Evolutionary conservation across 2,329 filamentous ascomycete species (phyloP), one percentile per base, ranked within the genome.

Genomic region (Beauveria scarabaeidicola): DNA sequence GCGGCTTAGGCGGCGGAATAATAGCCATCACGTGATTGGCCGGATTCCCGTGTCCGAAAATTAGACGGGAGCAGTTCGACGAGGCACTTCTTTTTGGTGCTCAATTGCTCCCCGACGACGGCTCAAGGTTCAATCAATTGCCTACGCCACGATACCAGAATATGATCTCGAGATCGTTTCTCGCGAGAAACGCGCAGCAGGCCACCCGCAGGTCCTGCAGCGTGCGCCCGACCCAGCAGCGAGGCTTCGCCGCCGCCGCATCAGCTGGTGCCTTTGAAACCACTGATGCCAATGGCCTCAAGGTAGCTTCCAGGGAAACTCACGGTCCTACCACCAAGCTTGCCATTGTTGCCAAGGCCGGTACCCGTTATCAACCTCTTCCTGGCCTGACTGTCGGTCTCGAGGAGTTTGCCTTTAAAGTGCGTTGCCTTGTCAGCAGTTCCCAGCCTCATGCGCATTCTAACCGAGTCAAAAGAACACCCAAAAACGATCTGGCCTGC

Each of bases 371-470:
- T 77, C 87, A 99, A 81, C 84, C 90, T 64, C 82, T 89, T 66
- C 94, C 94, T 64, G 94, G 94, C 66, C 83, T 97, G 75, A 88
- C 93, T 65, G 88, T 92, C 72, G 93, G 89, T 61, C 83, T 99
- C 66, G 89, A 94, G 80, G 89, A 91, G 75, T 99, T 95, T 80
- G 93, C 95, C 66, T 99, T 97, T 86, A 96, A 96, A 90, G 94
- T 91, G 61, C 51, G 65, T 21, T 27, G 32, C 21, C 41, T 38
- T 5, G 56, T 52, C 40, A 25, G 47, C 52, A 58, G 46, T 63
- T 66, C 79, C 78, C 77, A 82, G 80, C 81, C 78, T 77, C 25
- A 10, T 77, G 70, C 70, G 65, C 67, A 63, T 65, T 58, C 25
- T 63, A 66, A 63, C 52, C 23, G 44, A 41, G n/a, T 38, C 48